phyloP scores from a whole-genome alignment of 176 grass and related monocot species.

The Leersia perrieri region DNA sequence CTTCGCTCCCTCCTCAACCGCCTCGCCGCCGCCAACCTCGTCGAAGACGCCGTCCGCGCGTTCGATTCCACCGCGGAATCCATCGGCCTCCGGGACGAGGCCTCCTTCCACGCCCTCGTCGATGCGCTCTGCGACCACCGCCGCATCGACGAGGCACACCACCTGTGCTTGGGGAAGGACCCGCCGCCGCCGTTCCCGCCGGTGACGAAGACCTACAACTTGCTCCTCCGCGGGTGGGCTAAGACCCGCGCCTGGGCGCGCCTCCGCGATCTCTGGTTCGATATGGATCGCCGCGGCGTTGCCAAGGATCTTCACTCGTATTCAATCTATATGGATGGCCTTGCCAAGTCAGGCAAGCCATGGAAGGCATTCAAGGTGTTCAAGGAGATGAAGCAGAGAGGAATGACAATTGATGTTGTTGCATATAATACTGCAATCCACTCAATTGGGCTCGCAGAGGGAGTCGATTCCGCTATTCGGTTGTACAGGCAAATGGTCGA shows the following conservation, averaged over 20 bases:
- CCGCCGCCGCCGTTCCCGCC: slow-evolving; percentile 42
- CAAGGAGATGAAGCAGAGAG: slow-evolving; percentile 71
- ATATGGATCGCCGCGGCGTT: slow-evolving; percentile 72
- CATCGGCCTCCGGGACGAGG: slow-evolving; percentile 42
- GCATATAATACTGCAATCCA: slow-evolving; percentile 86
- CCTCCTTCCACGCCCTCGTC: slow-evolving; percentile 74
- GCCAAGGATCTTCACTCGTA: slow-evolving; percentile 91
- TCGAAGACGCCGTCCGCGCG: slow-evolving; percentile 45
- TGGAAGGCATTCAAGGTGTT: slow-evolving; percentile 81
- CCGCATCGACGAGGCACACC: slow-evolving; percentile 68
- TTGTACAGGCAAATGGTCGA: slow-evolving; percentile 78
- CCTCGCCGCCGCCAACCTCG: slow-evolving; percentile 52
- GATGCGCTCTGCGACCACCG: slow-evolving; percentile 89
- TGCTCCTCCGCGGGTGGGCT: slow-evolving; percentile 78
- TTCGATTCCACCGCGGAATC: slow-evolving; percentile 36
- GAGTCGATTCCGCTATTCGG: slow-evolving; percentile 63
- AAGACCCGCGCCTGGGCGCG: slow-evolving; percentile 58
- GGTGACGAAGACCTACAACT: slow-evolving; percentile 76
- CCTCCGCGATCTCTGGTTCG: slow-evolving; percentile 76
- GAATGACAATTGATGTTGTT: slow-evolving; percentile 46
- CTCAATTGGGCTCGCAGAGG: slow-evolving; percentile 55
- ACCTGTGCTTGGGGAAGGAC: slow-evolving; percentile 57
- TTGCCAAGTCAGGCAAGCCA: slow-evolving; percentile 77
- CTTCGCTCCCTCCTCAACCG: slow-evolving; percentile 57
- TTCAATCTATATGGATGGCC: slow-evolving; percentile 87